A percentile compares a stretch with the other conserved stretches of the same genome.
phyloP scores from a whole-genome alignment of 176 grass and related monocot species.

The Zoysia pacifica region DNA sequence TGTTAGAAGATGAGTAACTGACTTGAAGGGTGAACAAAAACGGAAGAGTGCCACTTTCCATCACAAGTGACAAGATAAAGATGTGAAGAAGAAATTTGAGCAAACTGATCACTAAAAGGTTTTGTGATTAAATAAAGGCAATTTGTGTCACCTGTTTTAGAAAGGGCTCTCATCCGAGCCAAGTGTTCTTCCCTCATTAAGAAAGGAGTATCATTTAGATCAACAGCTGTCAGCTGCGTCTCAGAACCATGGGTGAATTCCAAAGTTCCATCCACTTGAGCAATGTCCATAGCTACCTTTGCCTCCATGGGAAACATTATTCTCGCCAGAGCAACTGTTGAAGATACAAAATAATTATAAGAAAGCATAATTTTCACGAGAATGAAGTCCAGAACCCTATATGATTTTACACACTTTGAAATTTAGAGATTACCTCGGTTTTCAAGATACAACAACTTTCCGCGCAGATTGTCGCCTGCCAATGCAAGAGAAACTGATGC shows the following conservation, averaged over 20 bases:
- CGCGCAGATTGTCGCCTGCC: slow-evolving; percentile 61
- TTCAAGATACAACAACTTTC: slow-evolving; percentile 74
- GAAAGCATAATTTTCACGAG: neutral
- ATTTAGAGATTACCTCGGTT: slow-evolving; percentile 65
- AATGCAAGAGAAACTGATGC: slow-evolving; percentile 73
- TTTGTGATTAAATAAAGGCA: neutral
- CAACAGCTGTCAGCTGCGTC: slow-evolving; percentile 37
- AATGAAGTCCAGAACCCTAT: neutral
- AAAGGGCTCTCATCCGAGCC: slow-evolving; percentile 73
- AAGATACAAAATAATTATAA: slow-evolving; percentile 20
- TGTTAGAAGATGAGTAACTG: neutral
- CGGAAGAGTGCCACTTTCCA: neutral
- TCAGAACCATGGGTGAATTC: slow-evolving; percentile 62
- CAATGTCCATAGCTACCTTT: slow-evolving; percentile 84
- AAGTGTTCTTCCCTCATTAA: slow-evolving; percentile 63
- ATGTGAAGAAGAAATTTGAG: neutral
- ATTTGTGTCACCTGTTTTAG: slow-evolving; percentile 65
- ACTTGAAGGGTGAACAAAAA: neutral
- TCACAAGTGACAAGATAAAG: neutral
- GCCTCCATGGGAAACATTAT: slow-evolving; percentile 84
- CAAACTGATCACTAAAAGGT: neutral
- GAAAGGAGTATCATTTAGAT: slow-evolving; percentile 66
- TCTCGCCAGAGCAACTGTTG: slow-evolving; percentile 83
- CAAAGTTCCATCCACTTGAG: slow-evolving; percentile 73
- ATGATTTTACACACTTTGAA: neutral